phyloP scores from a whole-genome alignment of 495 filamentous ascomycete species.

The Aspergillus homomorphus region DNA sequence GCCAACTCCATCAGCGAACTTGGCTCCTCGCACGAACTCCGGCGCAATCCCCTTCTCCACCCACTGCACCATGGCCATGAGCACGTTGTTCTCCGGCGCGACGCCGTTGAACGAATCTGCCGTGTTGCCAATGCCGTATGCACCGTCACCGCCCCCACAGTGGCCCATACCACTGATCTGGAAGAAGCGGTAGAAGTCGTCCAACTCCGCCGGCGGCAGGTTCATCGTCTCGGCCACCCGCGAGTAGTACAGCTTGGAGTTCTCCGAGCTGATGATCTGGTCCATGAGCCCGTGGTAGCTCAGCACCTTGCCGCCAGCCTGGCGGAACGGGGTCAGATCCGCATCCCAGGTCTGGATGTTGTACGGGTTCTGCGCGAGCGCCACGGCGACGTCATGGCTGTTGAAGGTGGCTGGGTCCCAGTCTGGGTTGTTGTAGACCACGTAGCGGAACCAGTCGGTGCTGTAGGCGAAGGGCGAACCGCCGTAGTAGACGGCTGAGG shows the following conservation, averaged over 20 bases:
- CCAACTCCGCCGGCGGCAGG: constrained; percentile 37
- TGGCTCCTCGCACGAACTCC: constrained; percentile 51
- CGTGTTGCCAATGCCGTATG: constrained; percentile 51
- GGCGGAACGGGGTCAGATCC: constrained; percentile 42
- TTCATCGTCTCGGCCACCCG: constrained; percentile 46
- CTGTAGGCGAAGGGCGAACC: constrained; percentile 41
- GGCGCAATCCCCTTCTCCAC: constrained; percentile 57
- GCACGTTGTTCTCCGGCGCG: constrained; percentile 42
- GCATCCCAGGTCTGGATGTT: constrained; percentile 50
- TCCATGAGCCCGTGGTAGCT: constrained; percentile 51
- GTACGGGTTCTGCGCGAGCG: constrained; percentile 42
- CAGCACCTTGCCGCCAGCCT: constrained; percentile 47
- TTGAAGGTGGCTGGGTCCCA: constrained; percentile 46
- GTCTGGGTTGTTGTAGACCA: constrained; percentile 48
- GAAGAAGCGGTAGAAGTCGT: constrained; percentile 61
- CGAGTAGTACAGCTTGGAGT: constrained; percentile 44
- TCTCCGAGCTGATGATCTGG: constrained; percentile 41
- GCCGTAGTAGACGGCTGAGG: constrained; percentile 32
- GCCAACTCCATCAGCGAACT: constrained; percentile 45
- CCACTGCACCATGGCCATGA: constrained; percentile 58
- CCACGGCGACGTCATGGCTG: constrained; percentile 36
- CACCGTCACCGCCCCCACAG: constrained; percentile 51
- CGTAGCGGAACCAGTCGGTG: constrained; percentile 51
- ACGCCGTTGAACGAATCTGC: constrained; percentile 24
- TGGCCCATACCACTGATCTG: constrained; percentile 56